Base-by-base conservation (phyloP, 1,139 yeast genomes). In the Suhomyces taliae region DNA sequence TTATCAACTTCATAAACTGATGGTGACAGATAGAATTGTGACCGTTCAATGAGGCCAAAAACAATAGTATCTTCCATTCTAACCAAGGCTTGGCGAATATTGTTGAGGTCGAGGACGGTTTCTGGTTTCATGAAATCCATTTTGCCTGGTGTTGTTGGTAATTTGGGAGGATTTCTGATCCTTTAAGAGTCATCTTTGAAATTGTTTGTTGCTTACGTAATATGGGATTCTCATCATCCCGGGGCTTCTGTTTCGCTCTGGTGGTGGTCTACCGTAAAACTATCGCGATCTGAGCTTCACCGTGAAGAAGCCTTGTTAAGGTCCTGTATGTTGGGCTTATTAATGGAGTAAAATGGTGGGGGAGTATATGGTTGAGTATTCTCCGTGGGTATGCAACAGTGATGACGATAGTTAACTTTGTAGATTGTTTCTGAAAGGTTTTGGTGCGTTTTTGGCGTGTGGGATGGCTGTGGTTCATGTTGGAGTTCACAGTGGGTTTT, bases 11-110 rank as follows among this genome's bases (percentile, higher is more conserved):
- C 76, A 66, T 93, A 93, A 11, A 90, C 90, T 15, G 90, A 78
- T 2, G 87, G 87, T 46, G 91, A 85, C 36, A 81, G 78, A 58
- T 74, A 85, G 62, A 90, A 93, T 67, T 91, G 97, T 3, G 97
- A 89, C 54, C 99, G 78, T 66, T 93, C 99, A 53, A 93, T 91
- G 57, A 93, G 79, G 50, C 87, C 88, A 74, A 91, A 93, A 53
- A 93, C 88, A 58, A 93, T 90, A 8, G 97, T 87, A 66, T 93
- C 99, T 61, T 93, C 99, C 97, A 93, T 90, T 44, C 97, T 82
- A 39, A 90, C 85, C 46, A 93, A 74, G 19, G 91, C 88, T 52
- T 81, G 83, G 54, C 99, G 83, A 59, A 93, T 93, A 66, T 93
- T 90, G 59, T 74, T 74, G 52, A 93, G 74, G 61, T 90, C 81